A percentile compares a stretch with the other conserved stretches of the same genome.
Conservation (phyloP, 2,329 filamentous ascomycete species). For the Blumeriella jaapii region DNA sequence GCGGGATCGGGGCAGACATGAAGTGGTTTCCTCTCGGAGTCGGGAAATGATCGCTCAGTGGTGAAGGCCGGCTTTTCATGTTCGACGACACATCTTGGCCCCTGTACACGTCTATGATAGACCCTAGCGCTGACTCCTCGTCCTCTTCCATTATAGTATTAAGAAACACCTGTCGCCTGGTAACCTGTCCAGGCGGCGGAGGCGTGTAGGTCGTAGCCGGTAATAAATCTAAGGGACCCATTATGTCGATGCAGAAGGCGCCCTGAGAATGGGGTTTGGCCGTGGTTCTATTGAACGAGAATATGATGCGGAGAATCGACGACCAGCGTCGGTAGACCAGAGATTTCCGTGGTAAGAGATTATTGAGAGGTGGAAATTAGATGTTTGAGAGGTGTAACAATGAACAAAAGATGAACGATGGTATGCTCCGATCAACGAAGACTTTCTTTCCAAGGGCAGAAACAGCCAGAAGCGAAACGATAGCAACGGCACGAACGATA, state of each 20-base stretch:
- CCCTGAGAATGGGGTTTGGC: no score
- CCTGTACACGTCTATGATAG: slow-evolving; percentile 22
- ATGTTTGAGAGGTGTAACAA: no score
- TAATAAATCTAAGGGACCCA: slow-evolving; percentile 31
- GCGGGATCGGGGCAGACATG: slow-evolving; percentile 49
- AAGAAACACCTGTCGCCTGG: slow-evolving; percentile 39
- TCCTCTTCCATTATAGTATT: slow-evolving; percentile 55
- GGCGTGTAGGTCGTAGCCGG: slow-evolving; percentile 39
- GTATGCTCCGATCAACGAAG: slow-evolving; percentile 30
- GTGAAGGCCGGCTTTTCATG: slow-evolving; percentile 30
- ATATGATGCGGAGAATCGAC: slow-evolving; percentile 17
- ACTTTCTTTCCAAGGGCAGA: no score
- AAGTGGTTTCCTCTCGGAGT: slow-evolving; percentile 58
- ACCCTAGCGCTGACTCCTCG: slow-evolving; percentile 24
- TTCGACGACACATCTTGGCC: slow-evolving; percentile 30
- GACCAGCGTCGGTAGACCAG: slow-evolving; percentile 19
- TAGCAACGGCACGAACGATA: slow-evolving; percentile 10
- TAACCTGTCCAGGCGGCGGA: slow-evolving; percentile 40
- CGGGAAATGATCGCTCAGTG: slow-evolving; percentile 50
- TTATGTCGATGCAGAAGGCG: slow-evolving; percentile 19
- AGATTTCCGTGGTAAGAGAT: no score
- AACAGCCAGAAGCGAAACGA: no score
- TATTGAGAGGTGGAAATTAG: no score
- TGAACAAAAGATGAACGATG: slow-evolving; percentile 26
- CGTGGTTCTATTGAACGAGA: no score